phyloP scores from a whole-genome alignment of 768 basidiomycete genomes.

The Cystofilobasidium ferigula region DNA sequence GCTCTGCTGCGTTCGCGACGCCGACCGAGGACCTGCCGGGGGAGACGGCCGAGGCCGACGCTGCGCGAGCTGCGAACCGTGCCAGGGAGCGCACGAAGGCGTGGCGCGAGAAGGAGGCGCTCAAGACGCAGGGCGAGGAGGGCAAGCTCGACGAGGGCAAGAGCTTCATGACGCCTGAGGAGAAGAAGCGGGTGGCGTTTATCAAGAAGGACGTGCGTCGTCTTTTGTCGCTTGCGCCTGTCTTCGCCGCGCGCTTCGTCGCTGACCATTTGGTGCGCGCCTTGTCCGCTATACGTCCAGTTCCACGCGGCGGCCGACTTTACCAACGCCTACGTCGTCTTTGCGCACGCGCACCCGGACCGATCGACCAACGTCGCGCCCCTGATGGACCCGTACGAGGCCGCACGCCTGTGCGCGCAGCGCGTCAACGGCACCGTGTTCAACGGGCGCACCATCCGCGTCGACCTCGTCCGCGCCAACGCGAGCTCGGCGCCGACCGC shows the following conservation, averaged over 20 bases:
- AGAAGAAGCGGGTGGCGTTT: conserved; percentile 89
- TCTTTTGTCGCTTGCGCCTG: background rate
- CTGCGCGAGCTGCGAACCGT: conserved; percentile 30
- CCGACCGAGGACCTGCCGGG: conserved; percentile 57
- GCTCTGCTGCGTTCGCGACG: conserved; percentile 77
- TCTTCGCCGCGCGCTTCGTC: background rate
- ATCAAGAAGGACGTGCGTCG: conserved; percentile 58
- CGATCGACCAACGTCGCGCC: conserved; percentile 38
- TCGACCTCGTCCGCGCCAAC: conserved; percentile 52
- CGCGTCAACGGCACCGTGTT: conserved; percentile 61
- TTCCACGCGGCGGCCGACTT: conserved; percentile 66
- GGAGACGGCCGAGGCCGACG: conserved; percentile 33
- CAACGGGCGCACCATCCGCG: conserved; percentile 64
- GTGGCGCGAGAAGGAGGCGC: conserved; percentile 37
- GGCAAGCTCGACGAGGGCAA: conserved; percentile 39
- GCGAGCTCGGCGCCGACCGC: conserved; percentile 34
- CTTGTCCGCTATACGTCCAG: conserved; percentile 35
- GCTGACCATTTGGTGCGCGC: no score
- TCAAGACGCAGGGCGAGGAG: conserved; percentile 41
- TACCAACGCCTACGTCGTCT: conserved; percentile 82
- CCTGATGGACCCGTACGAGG: conserved; percentile 46
- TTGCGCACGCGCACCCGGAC: conserved; percentile 52
- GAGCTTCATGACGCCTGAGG: conserved; percentile 60
- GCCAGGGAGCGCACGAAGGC: conserved; percentile 36
- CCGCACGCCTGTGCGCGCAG: conserved; percentile 51